Evolutionary conservation across 2,329 filamentous ascomycete genomes (phyloP).

Genomic region (Hypoxylon sp.): DNA sequence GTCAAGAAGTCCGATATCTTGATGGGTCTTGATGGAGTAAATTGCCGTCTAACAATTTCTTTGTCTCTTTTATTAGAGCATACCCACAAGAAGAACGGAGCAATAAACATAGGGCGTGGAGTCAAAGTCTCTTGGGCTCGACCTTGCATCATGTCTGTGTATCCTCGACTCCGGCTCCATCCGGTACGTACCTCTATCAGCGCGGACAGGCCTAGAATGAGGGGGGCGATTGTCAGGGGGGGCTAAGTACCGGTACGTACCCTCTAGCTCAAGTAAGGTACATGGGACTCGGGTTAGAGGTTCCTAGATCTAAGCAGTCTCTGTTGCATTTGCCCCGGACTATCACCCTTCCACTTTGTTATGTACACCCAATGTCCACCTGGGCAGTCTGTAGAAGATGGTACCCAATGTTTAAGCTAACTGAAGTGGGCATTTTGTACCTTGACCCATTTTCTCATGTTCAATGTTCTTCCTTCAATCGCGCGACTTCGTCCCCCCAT

Average conservation of each 20-base stretch:
- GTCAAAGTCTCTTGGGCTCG: constrained; percentile 24
- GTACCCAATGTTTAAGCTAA: constrained; percentile 38
- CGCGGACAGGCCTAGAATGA: constrained; percentile 9
- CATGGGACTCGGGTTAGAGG: constrained; percentile 36
- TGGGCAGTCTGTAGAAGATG: constrained; percentile 10
- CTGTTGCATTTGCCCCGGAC: constrained; percentile 45
- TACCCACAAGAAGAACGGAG: constrained; percentile 32
- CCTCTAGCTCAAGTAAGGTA: constrained; percentile 30
- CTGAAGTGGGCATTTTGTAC: constrained; percentile 35
- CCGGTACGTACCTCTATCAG: constrained; percentile 30
- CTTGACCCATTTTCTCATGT: constrained; percentile 34
- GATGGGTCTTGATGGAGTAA: constrained; percentile 11
- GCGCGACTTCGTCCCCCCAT: constrained; percentile 30
- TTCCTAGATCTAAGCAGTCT: constrained; percentile 41
- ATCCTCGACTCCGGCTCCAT: constrained; percentile 29
- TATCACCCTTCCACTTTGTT: constrained; percentile 33
- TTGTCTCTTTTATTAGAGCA: constrained; percentile 33
- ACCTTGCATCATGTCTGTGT: constrained; percentile 32
- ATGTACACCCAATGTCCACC: neutral
- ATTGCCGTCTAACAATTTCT: constrained; percentile 10
- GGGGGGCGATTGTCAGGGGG: constrained; percentile 32
- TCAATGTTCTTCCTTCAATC: constrained; percentile 40
- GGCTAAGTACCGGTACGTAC: constrained; percentile 41
- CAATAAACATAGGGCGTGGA: constrained; percentile 36
- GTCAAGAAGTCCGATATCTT: constrained; percentile 14